Evolutionary conservation across 2,329 filamentous ascomycete species (phyloP), one percentile per base, ranked within the genome.

Genomic region (Onygenales sp.): DNA sequence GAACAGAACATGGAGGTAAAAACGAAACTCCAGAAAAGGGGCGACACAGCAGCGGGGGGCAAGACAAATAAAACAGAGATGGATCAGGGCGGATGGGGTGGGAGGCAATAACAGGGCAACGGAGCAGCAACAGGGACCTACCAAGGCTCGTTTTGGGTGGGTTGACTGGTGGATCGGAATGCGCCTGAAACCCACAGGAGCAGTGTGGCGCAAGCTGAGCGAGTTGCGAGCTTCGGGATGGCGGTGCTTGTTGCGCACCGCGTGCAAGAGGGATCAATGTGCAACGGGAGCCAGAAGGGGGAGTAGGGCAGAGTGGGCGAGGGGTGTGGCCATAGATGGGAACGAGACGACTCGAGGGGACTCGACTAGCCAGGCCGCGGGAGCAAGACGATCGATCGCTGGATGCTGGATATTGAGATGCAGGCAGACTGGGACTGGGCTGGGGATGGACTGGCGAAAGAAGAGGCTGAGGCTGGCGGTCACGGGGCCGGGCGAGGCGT

Each of bases 181-280:
- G 66, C 61, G 67, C 66, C 64, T 65, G 61, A 62, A 65, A 61
- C 62, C 62, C 62, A 36, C 33, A 49, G 36, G 36, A 42, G 42
- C 33, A 70, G 67, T 71, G 70, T 72, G 69, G 70, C 70, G 70
- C 69, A 72, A 72, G 69, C 69, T 72, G 68, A 71, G 62, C 62
- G 64, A 61, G 67, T 70, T 49, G 36, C 39, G 51, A 34, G 37
- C 33, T 45, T 36, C 33, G n/a, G 14, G 37, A 11, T 43, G n/a
- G 42, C 42, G 14, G 46, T 37, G 33, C 40, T 17, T 44, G 51
- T 51, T 50, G 21, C 13, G 37, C 10, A 3, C 13, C 27, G 13
- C 48, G 17, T 27, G 17, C 10, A 27, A 10, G 3, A 36, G 31
- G 48, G 21, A 32, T 31, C 32, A 40, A 27, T 27, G 14, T 33